Conservation (phyloP, 495 filamentous ascomycete species). For the Neohortaea acidophila region DNA sequence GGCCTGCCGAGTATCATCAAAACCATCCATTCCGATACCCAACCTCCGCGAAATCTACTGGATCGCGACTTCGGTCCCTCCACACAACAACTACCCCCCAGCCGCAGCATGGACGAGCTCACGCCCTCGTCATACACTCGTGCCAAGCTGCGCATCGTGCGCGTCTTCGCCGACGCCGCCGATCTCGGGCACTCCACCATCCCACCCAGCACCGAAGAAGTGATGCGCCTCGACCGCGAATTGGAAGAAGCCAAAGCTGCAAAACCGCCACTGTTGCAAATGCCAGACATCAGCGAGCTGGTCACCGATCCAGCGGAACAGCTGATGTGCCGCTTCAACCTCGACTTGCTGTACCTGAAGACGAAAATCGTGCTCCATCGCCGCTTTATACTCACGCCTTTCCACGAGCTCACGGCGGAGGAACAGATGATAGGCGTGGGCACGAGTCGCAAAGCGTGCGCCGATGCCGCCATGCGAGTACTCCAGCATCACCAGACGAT, state of each 20-base stretch:
- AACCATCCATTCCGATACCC: constrained; percentile 20
- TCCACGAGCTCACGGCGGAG: constrained; percentile 4
- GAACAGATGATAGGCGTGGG: constrained; percentile 11
- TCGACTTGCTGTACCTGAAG: constrained; percentile 31
- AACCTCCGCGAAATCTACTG: constrained; percentile 25
- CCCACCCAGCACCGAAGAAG: constrained; percentile 24
- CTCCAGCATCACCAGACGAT: constrained; percentile 28
- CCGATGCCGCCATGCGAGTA: constrained; percentile 31
- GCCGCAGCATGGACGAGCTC: constrained; percentile 18
- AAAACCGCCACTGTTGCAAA: constrained; percentile 23
- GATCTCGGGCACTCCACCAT: constrained; percentile 29
- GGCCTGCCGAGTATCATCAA: constrained; percentile 24
- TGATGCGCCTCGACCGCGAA: constrained; percentile 28
- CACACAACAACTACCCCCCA: constrained; percentile 19
- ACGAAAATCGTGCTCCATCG: constrained; percentile 32
- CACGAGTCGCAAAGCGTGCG: constrained; percentile 30
- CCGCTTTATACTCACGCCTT: constrained; percentile 22
- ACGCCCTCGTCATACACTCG: constrained; percentile 29
- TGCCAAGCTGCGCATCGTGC: constrained; percentile 27
- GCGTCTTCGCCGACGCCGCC: constrained; percentile 31
- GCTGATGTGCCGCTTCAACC: constrained; percentile 29
- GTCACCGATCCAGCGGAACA: constrained; percentile 28
- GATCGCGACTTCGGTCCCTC: constrained; percentile 28
- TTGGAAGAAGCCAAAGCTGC: constrained; percentile 25
- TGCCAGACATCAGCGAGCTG: constrained; percentile 27